Evolutionary conservation across 148 eudicot species (phyloP).

Genomic region (Hydrangea macrophylla): DNA sequence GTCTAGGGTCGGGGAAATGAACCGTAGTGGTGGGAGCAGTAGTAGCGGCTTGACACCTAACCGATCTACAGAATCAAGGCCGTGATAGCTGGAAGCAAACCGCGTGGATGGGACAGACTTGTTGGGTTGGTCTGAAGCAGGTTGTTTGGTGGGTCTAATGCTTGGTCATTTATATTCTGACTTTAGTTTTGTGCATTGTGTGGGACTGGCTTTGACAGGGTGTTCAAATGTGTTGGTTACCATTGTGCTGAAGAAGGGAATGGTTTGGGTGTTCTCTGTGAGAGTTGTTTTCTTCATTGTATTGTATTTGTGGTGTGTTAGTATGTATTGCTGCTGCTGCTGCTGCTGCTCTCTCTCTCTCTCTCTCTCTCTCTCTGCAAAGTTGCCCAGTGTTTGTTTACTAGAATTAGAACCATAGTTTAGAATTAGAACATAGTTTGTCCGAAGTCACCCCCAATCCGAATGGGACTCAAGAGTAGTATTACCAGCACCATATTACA

Average conservation of each 20-base stretch:
- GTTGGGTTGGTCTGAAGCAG: conserved; percentile 5
- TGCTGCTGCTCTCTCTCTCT: neutral
- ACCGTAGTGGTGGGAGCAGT: conserved; percentile 45
- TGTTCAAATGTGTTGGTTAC: conserved; percentile 14
- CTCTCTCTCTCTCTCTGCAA: neutral
- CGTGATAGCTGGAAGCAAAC: conserved; percentile 10
- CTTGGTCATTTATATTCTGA: conserved; percentile 14
- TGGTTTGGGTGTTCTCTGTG: conserved; percentile 9
- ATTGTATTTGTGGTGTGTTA: conserved; percentile 20
- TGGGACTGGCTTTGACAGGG: conserved; percentile 12
- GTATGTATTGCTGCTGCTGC: neutral
- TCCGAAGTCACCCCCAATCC: too few relatives aligned
- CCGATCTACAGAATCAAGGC: conserved; percentile 27
- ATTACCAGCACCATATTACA: too few relatives aligned
- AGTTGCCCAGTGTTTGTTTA: too few relatives aligned
- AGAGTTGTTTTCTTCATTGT: conserved; percentile 17
- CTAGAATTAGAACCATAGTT: too few relatives aligned
- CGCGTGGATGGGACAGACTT: neutral
- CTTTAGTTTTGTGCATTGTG: conserved; percentile 10
- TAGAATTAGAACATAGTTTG: too few relatives aligned
- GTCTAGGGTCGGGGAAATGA: conserved; percentile 62
- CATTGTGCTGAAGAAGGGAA: conserved; percentile 12
- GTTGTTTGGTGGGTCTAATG: conserved; percentile 6
- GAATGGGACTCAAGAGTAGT: too few relatives aligned
- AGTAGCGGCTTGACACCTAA: conserved; percentile 26